Conservation (phyloP, 1,284 basidiomycete species). For the Leccinum subrobustum region DNA sequence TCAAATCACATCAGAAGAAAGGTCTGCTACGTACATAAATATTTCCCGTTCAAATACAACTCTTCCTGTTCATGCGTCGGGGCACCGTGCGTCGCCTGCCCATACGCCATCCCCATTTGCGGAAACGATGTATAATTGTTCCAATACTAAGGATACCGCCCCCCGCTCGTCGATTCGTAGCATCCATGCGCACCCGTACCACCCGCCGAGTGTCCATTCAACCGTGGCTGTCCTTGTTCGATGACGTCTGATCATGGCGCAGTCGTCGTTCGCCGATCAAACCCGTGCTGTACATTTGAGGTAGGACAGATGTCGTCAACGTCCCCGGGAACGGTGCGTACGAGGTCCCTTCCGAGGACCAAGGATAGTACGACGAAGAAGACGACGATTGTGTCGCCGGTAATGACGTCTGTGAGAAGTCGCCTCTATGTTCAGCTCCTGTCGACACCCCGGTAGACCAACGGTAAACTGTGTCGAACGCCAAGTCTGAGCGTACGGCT, state of each 20-base stretch:
- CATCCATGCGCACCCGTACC: slow-evolving; percentile 16
- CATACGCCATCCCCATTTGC: slow-evolving; percentile 51
- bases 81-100: slow-evolving; percentile 12
- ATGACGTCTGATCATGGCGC: slow-evolving; percentile 14
- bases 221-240: slow-evolving; percentile 18
- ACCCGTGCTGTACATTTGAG: slow-evolving; percentile 70
- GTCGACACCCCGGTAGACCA: too few relatives aligned
- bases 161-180: slow-evolving; percentile 24
- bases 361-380: too few relatives aligned
- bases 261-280: slow-evolving; percentile 46
- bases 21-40: slow-evolving; percentile 26
- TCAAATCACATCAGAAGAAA: slow-evolving; percentile 1
- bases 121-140: slow-evolving; percentile 58
- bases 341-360: too few relatives aligned
- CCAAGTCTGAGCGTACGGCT: slow-evolving; percentile 31
- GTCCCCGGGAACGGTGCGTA: slow-evolving; percentile 23
- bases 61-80: slow-evolving; percentile 21
- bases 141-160: slow-evolving; percentile 57
- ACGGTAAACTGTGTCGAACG: slow-evolving; percentile 26
- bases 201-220: slow-evolving; percentile 9
- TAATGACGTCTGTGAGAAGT: too few relatives aligned
- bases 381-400: too few relatives aligned
- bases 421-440: too few relatives aligned
- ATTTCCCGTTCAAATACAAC: slow-evolving; percentile 25
- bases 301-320: slow-evolving; percentile 62